Evolutionary conservation across 768 basidiomycete species (phyloP), one percentile per base, ranked within the genome.

Genomic region (Tephrocybe rancida): DNA sequence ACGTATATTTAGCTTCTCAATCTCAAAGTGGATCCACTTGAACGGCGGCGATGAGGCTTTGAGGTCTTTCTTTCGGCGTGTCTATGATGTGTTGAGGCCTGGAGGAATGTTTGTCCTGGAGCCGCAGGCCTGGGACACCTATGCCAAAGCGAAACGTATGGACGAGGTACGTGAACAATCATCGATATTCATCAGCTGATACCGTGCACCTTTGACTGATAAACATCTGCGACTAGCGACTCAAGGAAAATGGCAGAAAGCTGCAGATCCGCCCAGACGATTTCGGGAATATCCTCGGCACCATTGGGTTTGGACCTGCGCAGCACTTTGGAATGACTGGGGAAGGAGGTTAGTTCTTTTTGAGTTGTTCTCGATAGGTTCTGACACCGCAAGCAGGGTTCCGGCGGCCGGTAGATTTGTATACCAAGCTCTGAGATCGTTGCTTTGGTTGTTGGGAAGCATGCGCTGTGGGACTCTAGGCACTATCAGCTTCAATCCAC

Each of bases 1-100:
- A 26, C 27, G 18, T 9, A 25, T 25, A 18, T 35, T 37, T 27
- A 94, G 92, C 1, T 85, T 96, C 59, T 95, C 93, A 0, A 70
- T 95, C 39, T 84, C 92, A 0, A 96, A 95, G 70, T 96, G 94
- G 94, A 91, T 95, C 26, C 94, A 96, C 67, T 74, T 96, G 9
- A 86, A 94, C 58, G 74, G 76, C 10, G 88, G 89, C 9, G 94
- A 97, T 62, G 80, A 80, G 0, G 93, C 85, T 0, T 61, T 96
- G n/a, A 59, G 67, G 30, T 53, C 58, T 0, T 92, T 95, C 67
- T 95, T 96, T 62, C 70, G 65, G 2, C 81, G 84, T 37, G 82
- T 86, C 0, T 71, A 83, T 57, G 62, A 67, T 24, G 77, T 81
- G 2, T 74, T 97, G 14, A 73, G 69, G n/a, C 70, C 78, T 0